Conservation (phyloP, 768 basidiomycete species). For the Mycena maculata region DNA sequence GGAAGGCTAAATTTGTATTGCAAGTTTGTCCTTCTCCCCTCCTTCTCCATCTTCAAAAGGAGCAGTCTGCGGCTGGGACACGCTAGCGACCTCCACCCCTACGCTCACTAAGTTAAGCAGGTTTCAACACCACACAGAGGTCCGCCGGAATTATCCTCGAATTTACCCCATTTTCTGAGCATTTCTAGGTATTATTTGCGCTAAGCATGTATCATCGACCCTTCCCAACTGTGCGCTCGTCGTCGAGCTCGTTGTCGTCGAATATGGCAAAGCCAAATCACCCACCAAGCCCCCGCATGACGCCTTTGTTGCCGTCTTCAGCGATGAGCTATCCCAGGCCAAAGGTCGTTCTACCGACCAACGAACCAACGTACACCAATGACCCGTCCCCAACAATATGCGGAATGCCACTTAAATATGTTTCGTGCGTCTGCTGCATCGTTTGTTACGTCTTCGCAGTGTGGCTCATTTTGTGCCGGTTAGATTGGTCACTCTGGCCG, state of each 20-base stretch:
- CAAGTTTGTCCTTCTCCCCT: background rate
- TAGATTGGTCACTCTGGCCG: constrained; percentile 79
- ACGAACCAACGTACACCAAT: constrained; percentile 47
- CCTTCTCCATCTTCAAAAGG: constrained; percentile 8
- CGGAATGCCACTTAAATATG: constrained; percentile 82
- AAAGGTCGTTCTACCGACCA: constrained; percentile 49
- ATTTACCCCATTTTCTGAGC: constrained; percentile 20
- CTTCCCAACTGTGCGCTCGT: constrained; percentile 65
- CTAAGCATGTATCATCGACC: constrained; percentile 73
- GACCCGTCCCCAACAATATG: constrained; percentile 65
- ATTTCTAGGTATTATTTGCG: constrained; percentile 8
- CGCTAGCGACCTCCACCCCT: constrained; percentile 13
- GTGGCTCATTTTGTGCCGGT: constrained; percentile 21
- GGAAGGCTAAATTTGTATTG: constrained; percentile 11
- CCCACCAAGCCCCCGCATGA: constrained; percentile 53
- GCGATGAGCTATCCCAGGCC: constrained; percentile 55
- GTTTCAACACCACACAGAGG: constrained; percentile 25
- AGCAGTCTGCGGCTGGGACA: constrained; percentile 7
- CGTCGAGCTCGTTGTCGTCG: constrained; percentile 55
- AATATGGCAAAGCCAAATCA: constrained; percentile 28
- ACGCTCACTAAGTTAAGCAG: constrained; percentile 6
- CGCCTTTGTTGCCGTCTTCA: constrained; percentile 64
- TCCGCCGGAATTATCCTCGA: background rate
- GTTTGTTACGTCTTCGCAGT: constrained; percentile 8
- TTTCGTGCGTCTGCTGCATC: constrained; percentile 69